A percentile compares a stretch with the other conserved stretches of the same genome.
These are phyloP conservation scores for Globisporangium carolinianum DNA, from an alignment of 352 stramenopile genomes.

Conservation along the genomic window DNA sequence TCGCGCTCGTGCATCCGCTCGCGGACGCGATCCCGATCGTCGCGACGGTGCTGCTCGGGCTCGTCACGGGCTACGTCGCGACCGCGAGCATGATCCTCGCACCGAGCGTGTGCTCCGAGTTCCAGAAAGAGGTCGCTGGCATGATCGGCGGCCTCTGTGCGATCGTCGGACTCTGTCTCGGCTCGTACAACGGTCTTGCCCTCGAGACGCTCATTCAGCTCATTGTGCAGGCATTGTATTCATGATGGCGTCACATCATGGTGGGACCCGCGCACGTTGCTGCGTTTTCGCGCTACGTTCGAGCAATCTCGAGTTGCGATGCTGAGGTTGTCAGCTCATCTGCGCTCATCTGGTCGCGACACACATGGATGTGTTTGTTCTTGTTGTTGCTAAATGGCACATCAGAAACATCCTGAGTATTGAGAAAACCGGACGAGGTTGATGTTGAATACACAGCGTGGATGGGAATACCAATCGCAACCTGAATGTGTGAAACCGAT, in stretches of 20 bases:
- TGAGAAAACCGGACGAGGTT: too few relatives aligned
- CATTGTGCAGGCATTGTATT: conserved; percentile 9
- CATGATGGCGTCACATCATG: background rate
- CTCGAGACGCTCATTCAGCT: conserved; percentile 63
- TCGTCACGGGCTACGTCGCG: conserved; percentile 74
- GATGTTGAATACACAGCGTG: too few relatives aligned
- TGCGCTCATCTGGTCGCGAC: too few relatives aligned
- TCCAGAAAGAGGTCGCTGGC: conserved; percentile 70
- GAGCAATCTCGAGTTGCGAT: too few relatives aligned
- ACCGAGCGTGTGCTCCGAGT: conserved; percentile 64
- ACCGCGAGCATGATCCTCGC: conserved; percentile 73
- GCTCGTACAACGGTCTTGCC: conserved; percentile 70
- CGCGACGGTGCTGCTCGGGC: conserved; percentile 43
- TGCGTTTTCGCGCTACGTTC: too few relatives aligned
- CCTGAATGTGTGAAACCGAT: too few relatives aligned
- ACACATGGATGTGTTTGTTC: too few relatives aligned
- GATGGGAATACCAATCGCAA: too few relatives aligned
- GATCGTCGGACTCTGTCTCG: conserved; percentile 68
- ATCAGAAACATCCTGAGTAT: too few relatives aligned
- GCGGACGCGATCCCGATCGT: conserved; percentile 44
- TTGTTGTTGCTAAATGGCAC: too few relatives aligned
- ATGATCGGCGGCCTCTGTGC: conserved; percentile 65
- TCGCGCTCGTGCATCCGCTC: conserved; percentile 43
- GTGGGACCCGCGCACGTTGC: background rate
- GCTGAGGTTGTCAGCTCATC: too few relatives aligned